Evolutionary conservation across 2,329 filamentous ascomycete species (phyloP).

Genomic region (Zymoseptoria tritici): DNA sequence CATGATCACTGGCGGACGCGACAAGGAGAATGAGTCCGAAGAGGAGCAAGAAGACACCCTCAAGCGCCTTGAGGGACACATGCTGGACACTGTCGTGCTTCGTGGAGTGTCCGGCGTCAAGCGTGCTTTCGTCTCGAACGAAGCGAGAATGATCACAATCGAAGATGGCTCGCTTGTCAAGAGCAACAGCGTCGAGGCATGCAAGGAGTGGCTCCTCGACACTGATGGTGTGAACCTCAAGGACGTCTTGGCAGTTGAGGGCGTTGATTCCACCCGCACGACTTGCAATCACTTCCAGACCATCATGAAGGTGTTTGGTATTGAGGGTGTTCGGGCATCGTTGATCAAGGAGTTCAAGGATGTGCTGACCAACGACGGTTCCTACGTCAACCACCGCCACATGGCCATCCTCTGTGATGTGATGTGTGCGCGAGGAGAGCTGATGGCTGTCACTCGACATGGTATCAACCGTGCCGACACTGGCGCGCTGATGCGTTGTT

Average conservation of each 20-base stretch:
- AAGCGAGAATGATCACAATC: constrained; percentile 58
- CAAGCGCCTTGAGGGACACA: constrained; percentile 83
- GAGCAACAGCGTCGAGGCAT: constrained; percentile 64
- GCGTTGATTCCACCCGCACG: constrained; percentile 77
- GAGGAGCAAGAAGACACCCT: constrained; percentile 87
- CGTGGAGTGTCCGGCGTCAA: constrained; percentile 86
- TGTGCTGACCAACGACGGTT: constrained; percentile 96
- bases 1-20: constrained; percentile 41
- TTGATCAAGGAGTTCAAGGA: constrained; percentile 82
- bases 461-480: constrained; percentile 98
- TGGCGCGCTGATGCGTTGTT: constrained; percentile 97
- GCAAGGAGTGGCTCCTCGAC: constrained; percentile 92
- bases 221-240: constrained; percentile 84
- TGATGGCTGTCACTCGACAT: constrained; percentile 95
- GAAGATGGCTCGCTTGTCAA: constrained; percentile 66
- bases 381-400: constrained; percentile 98
- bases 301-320: constrained; percentile 88
- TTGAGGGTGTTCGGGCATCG: constrained; percentile 83
- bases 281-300: constrained; percentile 96
- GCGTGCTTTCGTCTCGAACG: constrained; percentile 85
- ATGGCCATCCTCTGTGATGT: constrained; percentile 91
- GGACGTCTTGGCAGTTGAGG: constrained; percentile 75
- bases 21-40: constrained; percentile 53
- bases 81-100: constrained; percentile 83
- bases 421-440: constrained; percentile 89